Conservation (phyloP, 2,329 filamentous ascomycete species). For the Neofusicoccum kwambonambiense region DNA sequence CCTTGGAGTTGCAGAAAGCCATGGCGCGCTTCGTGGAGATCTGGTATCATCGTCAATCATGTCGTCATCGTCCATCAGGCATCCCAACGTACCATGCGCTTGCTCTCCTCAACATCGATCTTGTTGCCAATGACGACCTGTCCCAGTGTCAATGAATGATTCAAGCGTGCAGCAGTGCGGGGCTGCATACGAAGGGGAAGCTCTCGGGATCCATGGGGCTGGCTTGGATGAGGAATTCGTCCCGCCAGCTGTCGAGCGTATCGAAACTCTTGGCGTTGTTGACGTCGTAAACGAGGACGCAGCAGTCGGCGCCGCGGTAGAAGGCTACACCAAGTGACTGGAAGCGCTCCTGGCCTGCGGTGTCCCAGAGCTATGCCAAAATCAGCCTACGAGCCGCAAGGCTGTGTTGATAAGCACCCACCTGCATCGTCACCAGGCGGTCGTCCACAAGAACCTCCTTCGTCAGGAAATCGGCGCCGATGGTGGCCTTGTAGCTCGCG, state of each 20-base stretch:
- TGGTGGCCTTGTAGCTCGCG: conserved; percentile 98
- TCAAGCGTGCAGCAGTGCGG: background rate
- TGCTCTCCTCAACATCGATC: conserved; percentile 97
- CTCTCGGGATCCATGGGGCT: conserved; percentile 94
- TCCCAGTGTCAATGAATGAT: conserved; percentile 22
- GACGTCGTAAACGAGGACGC: conserved; percentile 95
- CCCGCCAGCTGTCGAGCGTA: conserved; percentile 95
- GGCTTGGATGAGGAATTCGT: conserved; percentile 97
- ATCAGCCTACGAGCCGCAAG: conserved; percentile 23
- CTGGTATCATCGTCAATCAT: conserved; percentile 40
- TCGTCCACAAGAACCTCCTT: conserved; percentile 98
- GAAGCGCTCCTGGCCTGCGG: conserved; percentile 94
- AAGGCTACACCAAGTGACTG: conserved; percentile 96
- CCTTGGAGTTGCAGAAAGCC: conserved; percentile 97
- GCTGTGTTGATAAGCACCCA: conserved; percentile 38
- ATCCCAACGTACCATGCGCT: conserved; percentile 68
- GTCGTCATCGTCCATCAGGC: background rate
- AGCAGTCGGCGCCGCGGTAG: conserved; percentile 96
- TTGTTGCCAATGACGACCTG: conserved; percentile 97
- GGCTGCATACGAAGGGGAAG: conserved; percentile 84
- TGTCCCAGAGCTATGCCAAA: conserved; percentile 81
- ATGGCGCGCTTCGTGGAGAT: conserved; percentile 95
- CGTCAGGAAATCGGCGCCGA: conserved; percentile 96
- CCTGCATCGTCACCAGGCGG: conserved; percentile 97
- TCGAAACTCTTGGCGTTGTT: conserved; percentile 99